Conservation (phyloP, 257 asterid species). For the Penstemon davidsonii region DNA sequence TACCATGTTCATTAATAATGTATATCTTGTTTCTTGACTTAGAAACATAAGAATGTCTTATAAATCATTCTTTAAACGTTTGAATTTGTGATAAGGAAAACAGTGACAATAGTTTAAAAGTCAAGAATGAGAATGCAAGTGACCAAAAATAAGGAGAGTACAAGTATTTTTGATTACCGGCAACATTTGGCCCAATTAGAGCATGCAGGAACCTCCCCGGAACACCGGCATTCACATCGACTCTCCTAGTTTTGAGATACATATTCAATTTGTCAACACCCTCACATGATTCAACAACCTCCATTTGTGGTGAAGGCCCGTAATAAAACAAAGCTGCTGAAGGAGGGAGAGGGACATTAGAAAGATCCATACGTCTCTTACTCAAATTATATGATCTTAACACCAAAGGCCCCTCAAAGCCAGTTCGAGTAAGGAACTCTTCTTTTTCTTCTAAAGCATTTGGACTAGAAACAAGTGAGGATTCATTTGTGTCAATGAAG, state of each 20-base stretch:
- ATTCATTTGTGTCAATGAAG: slow-evolving; percentile 29
- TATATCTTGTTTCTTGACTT: too few species aligned
- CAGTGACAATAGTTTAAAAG: slow-evolving; percentile 1
- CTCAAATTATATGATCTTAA: slow-evolving; percentile 44
- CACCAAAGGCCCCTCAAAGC: slow-evolving; percentile 26
- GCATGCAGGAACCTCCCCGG: slow-evolving; percentile 83
- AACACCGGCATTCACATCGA: slow-evolving; percentile 61
- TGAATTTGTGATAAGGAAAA: too few species aligned
- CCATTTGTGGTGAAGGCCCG: slow-evolving; percentile 55
- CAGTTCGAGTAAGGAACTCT: slow-evolving; percentile 31
- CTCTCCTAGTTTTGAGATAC: slow-evolving; percentile 59
- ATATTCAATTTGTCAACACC: slow-evolving; percentile 56
- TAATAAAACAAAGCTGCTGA: slow-evolving; percentile 71
- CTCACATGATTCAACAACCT: slow-evolving; percentile 53
- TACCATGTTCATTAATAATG: too few species aligned
- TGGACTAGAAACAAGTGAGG: slow-evolving; percentile 30
- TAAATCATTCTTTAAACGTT: too few species aligned
- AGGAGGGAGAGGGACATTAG: slow-evolving; percentile 62
- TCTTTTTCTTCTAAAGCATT: slow-evolving; percentile 35
- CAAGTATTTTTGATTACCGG: slow-evolving; percentile 45
- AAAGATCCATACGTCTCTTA: slow-evolving; percentile 36
- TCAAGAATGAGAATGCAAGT: background rate
- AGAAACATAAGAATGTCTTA: too few species aligned
- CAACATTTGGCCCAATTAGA: slow-evolving; percentile 59
- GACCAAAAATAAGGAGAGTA: background rate